Conservation (phyloP, 768 basidiomycete genomes). For the Pleurotus citrinopileatus region DNA sequence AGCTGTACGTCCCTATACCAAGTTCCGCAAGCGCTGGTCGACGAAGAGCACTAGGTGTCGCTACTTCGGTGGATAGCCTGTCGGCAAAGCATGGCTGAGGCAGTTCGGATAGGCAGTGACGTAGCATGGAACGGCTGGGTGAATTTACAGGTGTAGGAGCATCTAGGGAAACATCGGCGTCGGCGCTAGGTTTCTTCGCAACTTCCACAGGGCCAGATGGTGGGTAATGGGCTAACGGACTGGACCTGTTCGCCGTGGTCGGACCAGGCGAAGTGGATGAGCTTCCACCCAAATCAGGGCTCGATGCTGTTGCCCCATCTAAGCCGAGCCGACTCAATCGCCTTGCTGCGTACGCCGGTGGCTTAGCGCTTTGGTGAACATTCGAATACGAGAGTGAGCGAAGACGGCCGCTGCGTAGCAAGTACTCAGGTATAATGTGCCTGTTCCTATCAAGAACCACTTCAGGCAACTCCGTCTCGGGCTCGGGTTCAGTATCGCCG, state of each 20-base stretch:
- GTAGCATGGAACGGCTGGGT: slow-evolving; percentile 32
- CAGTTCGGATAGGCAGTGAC: slow-evolving; percentile 21
- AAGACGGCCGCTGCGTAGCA: slow-evolving; percentile 56
- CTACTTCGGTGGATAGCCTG: not conserved
- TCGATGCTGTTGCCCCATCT: slow-evolving; percentile 60
- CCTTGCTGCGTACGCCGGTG: slow-evolving; percentile 19
- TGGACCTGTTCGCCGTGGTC: slow-evolving; percentile 27
- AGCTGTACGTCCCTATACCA: slow-evolving; percentile 16
- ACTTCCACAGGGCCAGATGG: slow-evolving; percentile 31
- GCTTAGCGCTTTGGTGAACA: slow-evolving; percentile 27
- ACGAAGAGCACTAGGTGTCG: not conserved
- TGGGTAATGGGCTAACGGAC: slow-evolving; percentile 39
- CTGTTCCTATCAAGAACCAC: slow-evolving; percentile 87
- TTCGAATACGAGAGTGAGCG: slow-evolving; percentile 51
- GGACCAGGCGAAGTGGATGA: slow-evolving; percentile 13
- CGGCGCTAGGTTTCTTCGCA: too few species aligned
- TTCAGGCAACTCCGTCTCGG: slow-evolving; percentile 89
- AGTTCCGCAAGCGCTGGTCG: not conserved
- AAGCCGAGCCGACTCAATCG: slow-evolving; percentile 17
- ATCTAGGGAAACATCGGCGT: slow-evolving; percentile 20
- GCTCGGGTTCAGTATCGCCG: slow-evolving; percentile 44
- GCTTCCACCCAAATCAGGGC: slow-evolving; percentile 55
- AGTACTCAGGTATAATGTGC: slow-evolving; percentile 96
- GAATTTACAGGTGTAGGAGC: slow-evolving; percentile 52
- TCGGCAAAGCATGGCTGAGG: not conserved